phyloP scores from a whole-genome alignment of 345 rosid genomes.

The Salix dunnii region DNA sequence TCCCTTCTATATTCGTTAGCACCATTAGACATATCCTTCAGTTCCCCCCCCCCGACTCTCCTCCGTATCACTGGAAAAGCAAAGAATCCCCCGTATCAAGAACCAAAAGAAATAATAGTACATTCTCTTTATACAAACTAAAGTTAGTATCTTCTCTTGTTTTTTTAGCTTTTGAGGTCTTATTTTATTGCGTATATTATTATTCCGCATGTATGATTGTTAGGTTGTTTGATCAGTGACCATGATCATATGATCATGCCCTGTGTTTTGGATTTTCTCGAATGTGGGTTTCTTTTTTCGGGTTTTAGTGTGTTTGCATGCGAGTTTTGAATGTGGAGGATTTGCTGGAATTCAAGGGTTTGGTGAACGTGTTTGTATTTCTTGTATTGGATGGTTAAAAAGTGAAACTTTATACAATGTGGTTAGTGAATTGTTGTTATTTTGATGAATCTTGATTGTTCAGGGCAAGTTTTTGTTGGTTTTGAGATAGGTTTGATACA shows the following conservation, averaged over 20 bases:
- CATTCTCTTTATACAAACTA: constrained; percentile 1
- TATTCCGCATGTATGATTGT: neutral
- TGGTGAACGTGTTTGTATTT: constrained; percentile 14
- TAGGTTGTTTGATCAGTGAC: neutral
- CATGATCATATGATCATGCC: constrained; percentile 9
- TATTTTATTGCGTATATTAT: neutral
- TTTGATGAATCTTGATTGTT: constrained; percentile 3
- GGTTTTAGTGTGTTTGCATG: constrained; percentile 15
- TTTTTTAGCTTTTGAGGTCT: neutral
- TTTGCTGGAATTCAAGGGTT: constrained; percentile 4
- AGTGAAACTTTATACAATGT: constrained; percentile 19
- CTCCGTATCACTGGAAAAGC: neutral
- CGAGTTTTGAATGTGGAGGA: constrained; percentile 4
- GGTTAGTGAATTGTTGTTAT: neutral
- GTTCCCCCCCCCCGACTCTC: neutral
- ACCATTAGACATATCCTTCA: neutral
- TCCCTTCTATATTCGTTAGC: neutral
- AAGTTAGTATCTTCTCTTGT: neutral
- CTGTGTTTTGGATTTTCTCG: neutral
- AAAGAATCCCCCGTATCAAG: neutral
- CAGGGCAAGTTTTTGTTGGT: neutral
- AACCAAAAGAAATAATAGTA: neutral
- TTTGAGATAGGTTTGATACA: neutral
- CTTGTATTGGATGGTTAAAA: neutral
- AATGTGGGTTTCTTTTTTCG: neutral